Evolutionary conservation across 805 yeast species (phyloP).

Genomic region (Ogataea corticis): DNA sequence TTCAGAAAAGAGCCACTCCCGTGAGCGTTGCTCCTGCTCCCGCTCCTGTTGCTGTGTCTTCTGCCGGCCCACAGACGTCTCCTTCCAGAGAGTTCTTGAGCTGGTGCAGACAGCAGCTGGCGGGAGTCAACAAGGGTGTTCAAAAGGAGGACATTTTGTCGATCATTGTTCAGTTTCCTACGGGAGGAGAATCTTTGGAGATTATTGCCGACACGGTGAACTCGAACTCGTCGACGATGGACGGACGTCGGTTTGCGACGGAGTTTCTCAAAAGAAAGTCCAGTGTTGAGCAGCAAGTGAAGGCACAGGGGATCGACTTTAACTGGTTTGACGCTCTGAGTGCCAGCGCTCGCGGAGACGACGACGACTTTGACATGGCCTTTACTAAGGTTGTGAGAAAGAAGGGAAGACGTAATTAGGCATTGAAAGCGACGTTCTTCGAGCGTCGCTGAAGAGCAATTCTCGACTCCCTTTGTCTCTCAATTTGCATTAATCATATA

Average conservation of each 20-base stretch:
- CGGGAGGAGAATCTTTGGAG: slow-evolving; percentile 71
- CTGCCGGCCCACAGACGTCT: slow-evolving; percentile 37
- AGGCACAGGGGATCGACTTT: slow-evolving; percentile 42
- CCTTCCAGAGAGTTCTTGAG: slow-evolving; percentile 61
- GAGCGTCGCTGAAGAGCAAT: too few relatives aligned
- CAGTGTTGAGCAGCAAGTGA: slow-evolving; percentile 61
- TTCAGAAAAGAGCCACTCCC: slow-evolving; percentile 11
- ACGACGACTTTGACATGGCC: slow-evolving; percentile 54
- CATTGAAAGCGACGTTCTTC: too few relatives aligned
- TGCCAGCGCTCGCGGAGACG: slow-evolving; percentile 23
- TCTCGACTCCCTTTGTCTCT: neutral
- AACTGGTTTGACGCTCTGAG: slow-evolving; percentile 71
- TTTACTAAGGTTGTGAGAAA: slow-evolving; percentile 62
- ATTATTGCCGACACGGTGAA: slow-evolving; percentile 92
- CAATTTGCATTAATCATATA: slow-evolving; percentile 6
- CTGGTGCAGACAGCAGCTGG: slow-evolving; percentile 72
- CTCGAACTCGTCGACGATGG: slow-evolving; percentile 85
- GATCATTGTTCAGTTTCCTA: slow-evolving; percentile 78
- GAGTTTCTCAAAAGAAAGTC: slow-evolving; percentile 82
- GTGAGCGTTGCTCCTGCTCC: slow-evolving; percentile 8
- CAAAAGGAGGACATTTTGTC: slow-evolving; percentile 76
- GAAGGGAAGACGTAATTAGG: slow-evolving; percentile 43
- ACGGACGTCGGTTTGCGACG: slow-evolving; percentile 90
- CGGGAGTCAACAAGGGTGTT: slow-evolving; percentile 70
- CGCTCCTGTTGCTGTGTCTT: slow-evolving; percentile 10